Conservation (phyloP, 306 rosid species). For the Ormosia emarginata region DNA sequence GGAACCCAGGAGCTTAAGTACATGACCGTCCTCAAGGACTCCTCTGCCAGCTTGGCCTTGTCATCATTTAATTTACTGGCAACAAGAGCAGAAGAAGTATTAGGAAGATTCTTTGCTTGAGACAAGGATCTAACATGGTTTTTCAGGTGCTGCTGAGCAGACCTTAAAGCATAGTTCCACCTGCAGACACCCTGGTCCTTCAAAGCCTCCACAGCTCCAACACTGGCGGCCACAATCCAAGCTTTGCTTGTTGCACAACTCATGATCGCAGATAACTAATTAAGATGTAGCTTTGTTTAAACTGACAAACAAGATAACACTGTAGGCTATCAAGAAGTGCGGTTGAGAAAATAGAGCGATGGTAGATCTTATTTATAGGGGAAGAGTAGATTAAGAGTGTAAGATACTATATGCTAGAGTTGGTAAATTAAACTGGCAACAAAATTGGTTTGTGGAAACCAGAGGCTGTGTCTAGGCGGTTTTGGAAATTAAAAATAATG, state of each 20-base stretch:
- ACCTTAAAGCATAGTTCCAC: conserved; percentile 35
- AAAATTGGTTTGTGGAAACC: not conserved
- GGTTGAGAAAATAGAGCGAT: not conserved
- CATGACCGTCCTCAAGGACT: conserved; percentile 65
- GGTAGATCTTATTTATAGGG: not conserved
- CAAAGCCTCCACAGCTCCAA: conserved; percentile 37
- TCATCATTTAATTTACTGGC: conserved; percentile 30
- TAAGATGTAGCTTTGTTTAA: not conserved
- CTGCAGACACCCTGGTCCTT: conserved; percentile 59
- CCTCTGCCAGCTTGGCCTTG: conserved; percentile 53
- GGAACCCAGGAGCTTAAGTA: conserved; percentile 63
- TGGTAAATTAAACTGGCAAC: not conserved
- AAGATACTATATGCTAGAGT: not conserved
- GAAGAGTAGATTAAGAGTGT: not conserved
- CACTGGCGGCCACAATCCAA: conserved; percentile 34
- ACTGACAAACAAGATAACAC: not conserved
- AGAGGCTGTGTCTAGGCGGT: not conserved
- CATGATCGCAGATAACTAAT: not conserved
- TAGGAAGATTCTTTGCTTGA: conserved; percentile 38
- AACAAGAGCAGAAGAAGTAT: conserved; percentile 26
- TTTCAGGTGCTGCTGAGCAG: conserved; percentile 36
- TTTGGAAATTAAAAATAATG: not conserved
- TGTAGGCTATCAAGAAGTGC: not conserved
- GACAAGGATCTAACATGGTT: conserved; percentile 27
- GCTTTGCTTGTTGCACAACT: not conserved